Base-by-base conservation (phyloP, 495 filamentous ascomycete genomes). In the Cercophora samala region DNA sequence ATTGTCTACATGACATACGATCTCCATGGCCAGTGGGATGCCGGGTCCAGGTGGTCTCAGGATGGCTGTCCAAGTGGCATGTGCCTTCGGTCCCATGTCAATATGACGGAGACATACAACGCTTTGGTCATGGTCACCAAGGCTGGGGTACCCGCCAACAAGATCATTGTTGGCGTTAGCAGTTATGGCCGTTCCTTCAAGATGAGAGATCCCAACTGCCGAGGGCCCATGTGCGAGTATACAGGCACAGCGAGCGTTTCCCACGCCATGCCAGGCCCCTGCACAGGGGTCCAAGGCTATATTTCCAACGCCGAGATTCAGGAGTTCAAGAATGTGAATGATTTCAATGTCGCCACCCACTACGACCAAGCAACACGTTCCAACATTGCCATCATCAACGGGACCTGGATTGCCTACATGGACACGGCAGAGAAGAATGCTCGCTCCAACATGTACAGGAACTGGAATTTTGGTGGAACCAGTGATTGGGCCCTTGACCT, bases 71-170 rank as follows among this genome's bases (percentile, higher is more conserved):
- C 68, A 0, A 53, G 17, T 0, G 78, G 82, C 18, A 77, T 77
- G 65, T 81, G 79, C 65, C 76, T 82, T 1, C 72, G 78, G 22
- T 75, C 71, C 9, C 80, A 84, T 58, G 77, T 82, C 42, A 83
- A 83, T 62, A 19, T 68, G 37, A 81, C 82, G 3, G 82, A 84
- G 68, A 83, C 79, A 2, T 42, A 64, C 23, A 24, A 73, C 15
- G 72, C 77, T 1, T 68, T 84, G 1, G 60, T 75, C 21, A 82
- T 84, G 79, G 74, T 83, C 29, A 84, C 81, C 46, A 85, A 85
- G 66, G 80, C 81, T 2, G 81, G 82, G 19, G 78, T 83, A 5
- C 77, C 76, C 0, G 54, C 73, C 0, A 75, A 69, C 46, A 83
- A 78, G 64, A 60, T 84, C 18, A 46, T 78, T 2, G 76, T 80